Percentiles rank a stretch among this genome's conserved stretches.
Evolutionary conservation across 257 asterid species (phyloP).

Genomic region (Henckelia pumila): DNA sequence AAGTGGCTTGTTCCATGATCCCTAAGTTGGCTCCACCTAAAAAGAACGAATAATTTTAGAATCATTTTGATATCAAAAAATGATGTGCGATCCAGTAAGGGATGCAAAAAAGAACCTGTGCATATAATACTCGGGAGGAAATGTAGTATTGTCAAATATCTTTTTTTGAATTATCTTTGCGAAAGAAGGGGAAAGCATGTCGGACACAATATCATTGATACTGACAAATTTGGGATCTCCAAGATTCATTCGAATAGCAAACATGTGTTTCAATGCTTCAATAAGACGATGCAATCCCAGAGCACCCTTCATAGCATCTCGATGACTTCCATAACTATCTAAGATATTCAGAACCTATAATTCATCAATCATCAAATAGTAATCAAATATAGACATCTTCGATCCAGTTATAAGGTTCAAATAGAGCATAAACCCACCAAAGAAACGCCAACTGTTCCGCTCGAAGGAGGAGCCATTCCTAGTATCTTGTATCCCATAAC

Average conservation of each 20-base stretch:
- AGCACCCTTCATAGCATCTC: constrained; percentile 51
- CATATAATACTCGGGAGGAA: constrained; percentile 82
- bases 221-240: constrained; percentile 78
- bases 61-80: not conserved
- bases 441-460: constrained; percentile 81
- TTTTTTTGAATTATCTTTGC: constrained; percentile 48
- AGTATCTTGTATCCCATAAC: constrained; percentile 71
- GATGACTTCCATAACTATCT: constrained; percentile 39
- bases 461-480: constrained; percentile 96
- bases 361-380: constrained; percentile 16
- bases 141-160: constrained; percentile 85
- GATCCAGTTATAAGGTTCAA: not conserved
- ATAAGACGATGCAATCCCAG: constrained; percentile 82
- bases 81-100: not conserved
- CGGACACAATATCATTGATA: constrained; percentile 40
- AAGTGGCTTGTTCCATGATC: constrained; percentile 92
- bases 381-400: not conserved
- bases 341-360: constrained; percentile 69
- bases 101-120: constrained; percentile 42
- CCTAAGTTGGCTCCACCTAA: constrained; percentile 73
- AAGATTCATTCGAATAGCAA: constrained; percentile 70
- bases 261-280: constrained; percentile 83
- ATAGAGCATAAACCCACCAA: constrained; percentile 45
- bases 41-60: constrained; percentile 1
- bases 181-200: constrained; percentile 77